Evolutionary conservation across 2,329 filamentous ascomycete genomes (phyloP), one percentile per base, ranked within the genome.

Genomic region (Metarhizium guizhouense): DNA sequence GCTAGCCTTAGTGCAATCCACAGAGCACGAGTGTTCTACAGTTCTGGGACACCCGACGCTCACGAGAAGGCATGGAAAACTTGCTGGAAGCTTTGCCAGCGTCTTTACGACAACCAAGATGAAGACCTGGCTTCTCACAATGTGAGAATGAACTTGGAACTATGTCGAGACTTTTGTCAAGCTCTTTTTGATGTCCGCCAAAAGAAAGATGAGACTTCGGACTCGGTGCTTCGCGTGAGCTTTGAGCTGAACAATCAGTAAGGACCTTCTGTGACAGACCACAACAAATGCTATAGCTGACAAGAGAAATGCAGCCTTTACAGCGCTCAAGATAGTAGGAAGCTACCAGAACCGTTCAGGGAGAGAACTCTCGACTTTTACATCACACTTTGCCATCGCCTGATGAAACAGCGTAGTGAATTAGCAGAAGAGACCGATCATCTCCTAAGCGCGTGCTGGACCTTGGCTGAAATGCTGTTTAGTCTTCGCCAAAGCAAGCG

Each of bases 291-390:
- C 16, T 18, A 1, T 2, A 20, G 36, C 64, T 73, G 63, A 74
- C 62, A 47, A 7, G 7, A 14, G 14, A 2, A 16, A 4, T 2
- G 32, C 56, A 84, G 81, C 69, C 78, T 97, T 2, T 96, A 93
- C 73, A 96, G 93, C 66, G 92, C 90, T 1, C 90, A 96, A 65
- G 90, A 95, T 61, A 76, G 72, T 67, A 83, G 87, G 36, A 86
- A 82, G 54, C 76, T 96, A 4, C 93, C 92, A 0, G 89, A 95
- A 64, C 84, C 87, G 0, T 96, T 97, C 67, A 83, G 87, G 53
- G 92, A 96, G 70, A 80, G 92, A 57, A 96, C 93, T 0, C 71
- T 97, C 56, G 93, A 96, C 65, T 96, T 96, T 64, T 96, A 96
- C 65, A 87, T 96, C 62, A 95, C 93, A 0, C 71, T 97, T 3